phyloP scores from a whole-genome alignment of 2,329 filamentous ascomycete species.

The Trichoderma lentiforme region DNA sequence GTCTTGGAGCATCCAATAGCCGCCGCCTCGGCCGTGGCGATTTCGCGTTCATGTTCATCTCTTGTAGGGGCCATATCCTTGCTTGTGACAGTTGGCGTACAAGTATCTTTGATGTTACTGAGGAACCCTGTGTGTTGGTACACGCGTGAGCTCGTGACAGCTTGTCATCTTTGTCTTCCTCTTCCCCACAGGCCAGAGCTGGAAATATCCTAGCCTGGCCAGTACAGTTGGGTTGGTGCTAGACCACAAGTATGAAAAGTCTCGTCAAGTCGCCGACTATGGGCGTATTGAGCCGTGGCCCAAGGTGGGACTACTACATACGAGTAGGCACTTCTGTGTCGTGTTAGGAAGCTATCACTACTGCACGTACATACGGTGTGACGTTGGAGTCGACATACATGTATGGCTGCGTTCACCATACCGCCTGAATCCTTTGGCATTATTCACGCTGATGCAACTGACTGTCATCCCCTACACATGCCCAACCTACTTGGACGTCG shows the following conservation, averaged over 20 bases:
- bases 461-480: not conserved
- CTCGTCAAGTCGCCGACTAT: not conserved
- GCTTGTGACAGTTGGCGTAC: not conserved
- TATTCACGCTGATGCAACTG: not conserved
- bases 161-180: not conserved
- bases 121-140: not conserved
- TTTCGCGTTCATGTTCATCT: constrained; percentile 17
- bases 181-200: not conserved
- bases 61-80: not conserved
- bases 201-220: not conserved
- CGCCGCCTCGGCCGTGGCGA: constrained; percentile 13
- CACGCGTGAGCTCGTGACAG: not conserved
- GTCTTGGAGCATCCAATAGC: constrained; percentile 17
- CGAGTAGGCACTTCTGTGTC: not conserved
- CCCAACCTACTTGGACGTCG: not conserved
- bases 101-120: not conserved
- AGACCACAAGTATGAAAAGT: not conserved
- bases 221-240: not conserved
- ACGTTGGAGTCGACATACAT: not conserved
- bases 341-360: not conserved
- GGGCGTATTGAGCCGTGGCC: not conserved
- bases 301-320: not conserved
- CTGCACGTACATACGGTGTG: constrained; percentile 1
- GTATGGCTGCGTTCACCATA: constrained; percentile 1
- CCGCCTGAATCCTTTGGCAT: not conserved